A percentile compares a stretch with the other conserved stretches of the same genome.
phyloP scores from a whole-genome alignment of 768 basidiomycete species.

The Boletus reticulatus region DNA sequence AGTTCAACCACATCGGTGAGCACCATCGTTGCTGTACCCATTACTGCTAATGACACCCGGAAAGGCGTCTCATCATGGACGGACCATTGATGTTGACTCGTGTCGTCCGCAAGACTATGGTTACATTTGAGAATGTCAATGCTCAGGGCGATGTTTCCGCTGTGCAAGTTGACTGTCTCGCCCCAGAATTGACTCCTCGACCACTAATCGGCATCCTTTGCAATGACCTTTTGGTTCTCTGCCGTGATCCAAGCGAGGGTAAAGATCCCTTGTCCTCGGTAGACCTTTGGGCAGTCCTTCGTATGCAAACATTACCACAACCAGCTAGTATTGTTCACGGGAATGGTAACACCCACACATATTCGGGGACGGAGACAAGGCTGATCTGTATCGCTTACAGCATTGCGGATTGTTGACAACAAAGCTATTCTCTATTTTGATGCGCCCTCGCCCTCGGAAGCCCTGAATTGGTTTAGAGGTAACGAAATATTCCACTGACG shows the following conservation, averaged over 20 bases:
- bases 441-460: constrained; percentile 78
- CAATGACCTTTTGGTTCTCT: constrained; percentile 91
- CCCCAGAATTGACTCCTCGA: constrained; percentile 80
- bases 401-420: constrained; percentile 85
- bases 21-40: not conserved
- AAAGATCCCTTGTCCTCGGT: constrained; percentile 71
- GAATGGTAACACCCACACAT: constrained; percentile 51
- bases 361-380: not conserved
- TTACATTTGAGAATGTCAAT: constrained; percentile 79
- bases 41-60: constrained; percentile 6
- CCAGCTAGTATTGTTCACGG: constrained; percentile 90
- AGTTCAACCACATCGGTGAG: constrained; percentile 94
- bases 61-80: constrained; percentile 89
- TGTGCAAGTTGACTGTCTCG: constrained; percentile 88
- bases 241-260: constrained; percentile 81
- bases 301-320: constrained; percentile 92
- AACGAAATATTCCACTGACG: constrained; percentile 13
- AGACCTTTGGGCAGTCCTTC: constrained; percentile 94
- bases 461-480: constrained; percentile 91
- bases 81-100: constrained; percentile 81
- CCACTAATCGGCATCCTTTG: constrained; percentile 81
- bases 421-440: constrained; percentile 91
- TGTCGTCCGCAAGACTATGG: constrained; percentile 83
- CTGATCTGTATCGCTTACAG: constrained; percentile 36
- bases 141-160: constrained; percentile 73